Base-by-base conservation (phyloP, 495 filamentous ascomycete species). In the Massariosphaeria phaeospora region DNA sequence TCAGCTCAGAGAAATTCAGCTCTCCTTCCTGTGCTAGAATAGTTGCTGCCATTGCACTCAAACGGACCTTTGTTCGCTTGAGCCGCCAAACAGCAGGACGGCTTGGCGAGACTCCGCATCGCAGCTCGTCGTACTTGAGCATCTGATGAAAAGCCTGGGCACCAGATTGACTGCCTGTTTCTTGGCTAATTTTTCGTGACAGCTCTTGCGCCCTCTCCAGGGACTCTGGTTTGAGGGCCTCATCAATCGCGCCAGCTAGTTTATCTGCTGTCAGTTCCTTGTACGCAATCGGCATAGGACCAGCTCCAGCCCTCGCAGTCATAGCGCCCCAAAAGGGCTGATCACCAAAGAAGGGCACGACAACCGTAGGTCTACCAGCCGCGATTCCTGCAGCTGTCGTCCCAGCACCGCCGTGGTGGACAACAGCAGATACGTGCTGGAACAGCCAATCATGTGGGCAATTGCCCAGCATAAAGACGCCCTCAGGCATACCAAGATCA, bases 391-490 rank as follows among this genome's bases (percentile, higher is more conserved):
- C 78, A 12, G 82, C 81, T 5, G 82, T 86, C 0, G 83, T 86
- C 15, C 83, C 82, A 13, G 80, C 81, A 24, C 83, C 83, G 11
- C 83, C 83, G 49, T 86, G 82, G 57, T 85, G 82, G 0, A 86
- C 74, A 0, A 86, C 82, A 6, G 70, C 73, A 17, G 78, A 67
- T 0, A 85, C 82, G 39, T 76, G 77, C 56, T 81, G 70, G 60
- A 86, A 86, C 1, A 86, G 73, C 82, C 81, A 85, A 33, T 80
- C 80, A 48, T 84, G 79, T 9, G 83, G 83, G 49, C 76, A 77
- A 57, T 84, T 79, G 27, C 74, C 81, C 12, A 83, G 68, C 54
- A 80, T 77, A 55, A 76, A 77, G 25, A 84, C 69, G 46, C 76
- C 71, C 17, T 74, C 66, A 17, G 67, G 67, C 6, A 70, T 60